Evolutionary conservation across 2,329 filamentous ascomycete genomes (phyloP).

Genomic region (Nemania diffusa): DNA sequence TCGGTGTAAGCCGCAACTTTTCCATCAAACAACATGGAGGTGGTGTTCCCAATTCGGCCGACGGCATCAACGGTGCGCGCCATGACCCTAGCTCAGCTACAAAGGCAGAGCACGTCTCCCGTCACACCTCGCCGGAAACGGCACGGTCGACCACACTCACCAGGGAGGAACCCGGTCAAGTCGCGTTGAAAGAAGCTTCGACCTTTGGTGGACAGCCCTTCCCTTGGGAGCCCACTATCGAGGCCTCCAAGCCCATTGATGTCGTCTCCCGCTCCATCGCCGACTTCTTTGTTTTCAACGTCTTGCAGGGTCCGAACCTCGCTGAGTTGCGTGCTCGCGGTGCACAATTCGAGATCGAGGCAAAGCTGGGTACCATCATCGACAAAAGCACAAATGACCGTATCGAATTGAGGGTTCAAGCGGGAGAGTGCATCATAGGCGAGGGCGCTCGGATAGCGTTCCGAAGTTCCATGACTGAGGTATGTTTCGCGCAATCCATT

Average conservation of each 20-base stretch:
- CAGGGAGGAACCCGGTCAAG: conserved; percentile 42
- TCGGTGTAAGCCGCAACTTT: conserved; percentile 57
- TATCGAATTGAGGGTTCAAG: conserved; percentile 69
- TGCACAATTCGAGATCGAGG: conserved; percentile 90
- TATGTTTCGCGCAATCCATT: conserved; percentile 56
- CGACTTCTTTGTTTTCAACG: conserved; percentile 80
- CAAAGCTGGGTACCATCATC: conserved; percentile 86
- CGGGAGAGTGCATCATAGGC: conserved; percentile 76
- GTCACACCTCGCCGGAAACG: conserved; percentile 60
- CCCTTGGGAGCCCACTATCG: conserved; percentile 75
- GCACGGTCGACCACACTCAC: conserved; percentile 49
- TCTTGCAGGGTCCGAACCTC: conserved; percentile 74
- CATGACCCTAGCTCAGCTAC: conserved; percentile 37
- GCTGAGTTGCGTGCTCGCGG: conserved; percentile 70
- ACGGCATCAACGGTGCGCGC: conserved; percentile 41
- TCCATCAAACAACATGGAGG: conserved; percentile 52
- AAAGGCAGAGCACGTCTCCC: conserved; percentile 52
- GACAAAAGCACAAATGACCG: conserved; percentile 76
- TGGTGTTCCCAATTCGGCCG: conserved; percentile 19
- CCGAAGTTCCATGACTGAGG: conserved; percentile 89
- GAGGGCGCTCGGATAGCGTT: conserved; percentile 74
- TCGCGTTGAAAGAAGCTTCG: conserved; percentile 35
- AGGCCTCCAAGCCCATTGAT: conserved; percentile 75
- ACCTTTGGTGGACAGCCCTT: conserved; percentile 46
- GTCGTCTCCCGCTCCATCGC: conserved; percentile 80